Base-by-base conservation (phyloP, 495 filamentous ascomycete species). In the Penicillium pancosmium region DNA sequence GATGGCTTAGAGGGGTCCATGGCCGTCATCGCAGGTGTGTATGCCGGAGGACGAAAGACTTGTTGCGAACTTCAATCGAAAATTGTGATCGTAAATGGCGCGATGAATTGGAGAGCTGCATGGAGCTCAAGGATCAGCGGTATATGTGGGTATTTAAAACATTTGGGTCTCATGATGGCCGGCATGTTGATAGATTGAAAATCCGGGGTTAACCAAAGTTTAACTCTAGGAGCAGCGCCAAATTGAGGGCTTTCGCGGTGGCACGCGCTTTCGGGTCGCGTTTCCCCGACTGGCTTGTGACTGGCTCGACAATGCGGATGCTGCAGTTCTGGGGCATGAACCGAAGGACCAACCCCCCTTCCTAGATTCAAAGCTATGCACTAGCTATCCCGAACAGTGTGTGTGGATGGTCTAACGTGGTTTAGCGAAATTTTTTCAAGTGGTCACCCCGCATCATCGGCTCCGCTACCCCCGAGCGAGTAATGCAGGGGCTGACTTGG, bases 241-340 rank as follows among this genome's bases (percentile, higher is more conserved):
- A 43, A 57, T 51, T 10, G 36, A 57, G 19, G 13, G n/a, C 27
- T 57, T 57, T 57, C 55, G n/a, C 55, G 55, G 55, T 51, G 55
- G 47, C 47, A 51, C 54, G 33, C 41, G 41, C n/a, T 15, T 21
- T 21, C 41, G 41, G 41, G n/a, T 46, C 41, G 16, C 41, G 41
- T 46, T 7, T 46, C 41, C 41, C 41, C 41, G 41, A 46, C 41
- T 46, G 6, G 41, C 16, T 46, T 38, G 27, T 31, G 38, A 41
- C 38, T 25, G 18, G 40, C 31, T 21, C 23, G 52, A 15, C 41
- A 46, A 38, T n/a, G 36, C 11, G 36, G 15, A 38, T n/a, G 15
- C n/a, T 46, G 41, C n/a, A 9, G n/a, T 41, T 15, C n/a, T 46
- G n/a, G 8, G 41, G 41, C 41, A n/a, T 21, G 8, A 8, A 46